These are phyloP conservation scores for Botrytis byssoidea DNA, from an alignment of 2,329 filamentous ascomycete genomes.

Conservation along the genomic window DNA sequence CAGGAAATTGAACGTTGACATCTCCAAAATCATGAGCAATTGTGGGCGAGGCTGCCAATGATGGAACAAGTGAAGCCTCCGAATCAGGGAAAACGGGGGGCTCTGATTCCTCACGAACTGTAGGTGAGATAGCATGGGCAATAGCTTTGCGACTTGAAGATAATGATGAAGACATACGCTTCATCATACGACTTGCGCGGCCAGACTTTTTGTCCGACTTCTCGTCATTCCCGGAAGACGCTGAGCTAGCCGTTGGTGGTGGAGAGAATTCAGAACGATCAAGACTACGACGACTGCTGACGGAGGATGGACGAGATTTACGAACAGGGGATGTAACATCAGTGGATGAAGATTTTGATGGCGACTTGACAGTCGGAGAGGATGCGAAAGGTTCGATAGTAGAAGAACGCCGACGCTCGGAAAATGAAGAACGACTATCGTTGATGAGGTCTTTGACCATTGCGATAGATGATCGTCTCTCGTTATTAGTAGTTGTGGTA, in stretches of 20 bases:
- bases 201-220: slow-evolving; percentile 53
- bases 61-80: slow-evolving; percentile 25
- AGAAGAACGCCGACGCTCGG: slow-evolving; percentile 45
- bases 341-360: slow-evolving; percentile 47
- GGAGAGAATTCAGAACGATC: slow-evolving; percentile 37
- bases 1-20: slow-evolving; percentile 95
- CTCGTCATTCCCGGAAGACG: slow-evolving; percentile 46
- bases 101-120: slow-evolving; percentile 42
- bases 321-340: slow-evolving; percentile 43
- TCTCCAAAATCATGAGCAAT: slow-evolving; percentile 55
- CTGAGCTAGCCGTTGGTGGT: slow-evolving; percentile 43
- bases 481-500: slow-evolving; percentile 29
- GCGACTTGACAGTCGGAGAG: slow-evolving; percentile 44
- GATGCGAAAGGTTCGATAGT: slow-evolving; percentile 46
- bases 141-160: slow-evolving; percentile 45
- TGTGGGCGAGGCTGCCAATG: slow-evolving; percentile 39
- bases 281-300: slow-evolving; percentile 52
- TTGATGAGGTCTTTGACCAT: slow-evolving; percentile 56
- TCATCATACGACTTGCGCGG: slow-evolving; percentile 52
- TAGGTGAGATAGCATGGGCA: slow-evolving; percentile 39
- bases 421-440: slow-evolving; percentile 53
- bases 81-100: slow-evolving; percentile 20
- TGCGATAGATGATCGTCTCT: slow-evolving; percentile 57
- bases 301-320: slow-evolving; percentile 61
- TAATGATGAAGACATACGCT: slow-evolving; percentile 62